Evolutionary conservation across 2,329 filamentous ascomycete genomes (phyloP), one percentile per base, ranked within the genome.

Genomic region (Bipolaris zeicola): DNA sequence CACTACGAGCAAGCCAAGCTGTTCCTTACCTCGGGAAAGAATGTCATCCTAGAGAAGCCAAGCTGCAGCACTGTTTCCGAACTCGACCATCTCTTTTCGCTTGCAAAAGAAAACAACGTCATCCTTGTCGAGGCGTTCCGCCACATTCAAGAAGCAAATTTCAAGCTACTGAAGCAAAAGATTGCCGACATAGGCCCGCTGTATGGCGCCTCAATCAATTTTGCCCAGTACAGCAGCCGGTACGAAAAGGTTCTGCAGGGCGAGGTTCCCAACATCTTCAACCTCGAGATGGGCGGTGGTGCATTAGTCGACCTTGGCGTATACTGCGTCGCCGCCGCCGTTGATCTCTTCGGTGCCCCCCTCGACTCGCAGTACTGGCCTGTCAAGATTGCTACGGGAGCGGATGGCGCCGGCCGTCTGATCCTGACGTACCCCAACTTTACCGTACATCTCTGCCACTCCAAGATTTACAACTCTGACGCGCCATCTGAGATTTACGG

Each of bases 11-110:
- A 82, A 58, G 78, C 80, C 14, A 79, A 79, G 57, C 63, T 67
- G 14, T 68, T 79, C 36, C 71, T 82, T 33, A 42, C 65, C 4
- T 79, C 77, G 2, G 74, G 76, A 48, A 82, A 82, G 62, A 76
- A 82, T 63, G 79, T 82, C 57, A 74, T 82, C 28, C 68, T 82
- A n/a, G 80, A 82, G 65, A 82, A 82, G 64, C 80, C 80, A 5
- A 76, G 78, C 0, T 79, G 79, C 24, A 77, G 73, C 22, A 82
- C 76, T 1, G 62, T 71, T 24, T 59, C 64, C 1, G 78, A 82
- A 60, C 71, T 81, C 3, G 73, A 79, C 34, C 69, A 77, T 26
- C 67, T 82, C 11, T 80, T 81, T 67, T 59, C 63, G 14, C 66
- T 77, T 13, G 78, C 80, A 1, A 71, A 77, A 41, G 65, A 71